Conservation (phyloP, 2,329 filamentous ascomycete genomes). For the Talaromyces amestolkiae region DNA sequence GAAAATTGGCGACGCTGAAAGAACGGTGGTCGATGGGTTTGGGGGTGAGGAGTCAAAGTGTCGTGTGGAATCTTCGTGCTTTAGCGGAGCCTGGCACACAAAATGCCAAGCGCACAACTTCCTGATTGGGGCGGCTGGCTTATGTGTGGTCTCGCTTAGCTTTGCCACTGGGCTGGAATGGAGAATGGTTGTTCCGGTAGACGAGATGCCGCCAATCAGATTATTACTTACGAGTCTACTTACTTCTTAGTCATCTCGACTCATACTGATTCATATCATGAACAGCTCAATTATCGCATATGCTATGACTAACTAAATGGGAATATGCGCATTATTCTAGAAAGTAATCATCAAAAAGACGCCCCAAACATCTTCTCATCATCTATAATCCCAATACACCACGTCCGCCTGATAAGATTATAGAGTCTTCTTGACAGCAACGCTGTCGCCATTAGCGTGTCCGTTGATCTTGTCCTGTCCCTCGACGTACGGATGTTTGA, state of each 20-base stretch:
- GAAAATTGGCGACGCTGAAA: slow-evolving; percentile 10
- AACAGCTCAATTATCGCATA: not conserved
- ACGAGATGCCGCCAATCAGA: slow-evolving; percentile 9
- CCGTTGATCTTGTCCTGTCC: slow-evolving; percentile 25
- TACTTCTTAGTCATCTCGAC: not conserved
- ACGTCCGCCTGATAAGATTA: not conserved
- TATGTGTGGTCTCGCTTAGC: slow-evolving; percentile 24
- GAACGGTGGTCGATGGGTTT: slow-evolving; percentile 34
- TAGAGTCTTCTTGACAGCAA: slow-evolving; percentile 10
- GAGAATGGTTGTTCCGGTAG: not conserved
- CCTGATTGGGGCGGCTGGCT: not conserved
- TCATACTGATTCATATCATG: not conserved
- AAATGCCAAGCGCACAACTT: slow-evolving; percentile 11
- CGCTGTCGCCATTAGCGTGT: slow-evolving; percentile 25
- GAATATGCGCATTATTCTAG: not conserved
- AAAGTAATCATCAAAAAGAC: not conserved
- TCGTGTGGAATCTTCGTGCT: slow-evolving; percentile 1
- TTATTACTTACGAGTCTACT: not conserved
- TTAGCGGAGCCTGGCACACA: not conserved
- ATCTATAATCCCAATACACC: not conserved
- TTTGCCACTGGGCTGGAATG: slow-evolving; percentile 8
- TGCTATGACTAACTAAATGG: not conserved
- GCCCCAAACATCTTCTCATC: not conserved
- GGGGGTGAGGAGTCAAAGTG: not conserved
- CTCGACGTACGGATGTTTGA: slow-evolving; percentile 72